Base-by-base conservation (phyloP, 352 stramenopile species). In the Thraustochytrium aureum region DNA sequence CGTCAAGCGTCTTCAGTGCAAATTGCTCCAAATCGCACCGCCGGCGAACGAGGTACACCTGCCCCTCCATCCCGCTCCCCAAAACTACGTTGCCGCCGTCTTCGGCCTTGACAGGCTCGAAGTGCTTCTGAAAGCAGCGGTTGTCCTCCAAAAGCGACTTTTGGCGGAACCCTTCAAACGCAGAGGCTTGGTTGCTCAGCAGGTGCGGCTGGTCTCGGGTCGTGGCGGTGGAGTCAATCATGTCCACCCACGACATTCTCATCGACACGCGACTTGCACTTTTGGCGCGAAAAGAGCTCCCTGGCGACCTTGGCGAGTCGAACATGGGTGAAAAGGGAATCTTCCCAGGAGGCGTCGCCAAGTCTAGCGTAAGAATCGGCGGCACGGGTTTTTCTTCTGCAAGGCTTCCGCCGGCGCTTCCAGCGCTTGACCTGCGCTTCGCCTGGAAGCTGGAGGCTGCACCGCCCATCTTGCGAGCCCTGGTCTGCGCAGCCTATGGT, bases 1-100 rank as follows among this genome's bases (percentile, higher is more conserved):
- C n/a, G 47, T 81, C 61, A 10, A 64, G 26, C 33, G 69, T 79
- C 30, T 82, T 82, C 12, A 82, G 73, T 37, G 73, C 73, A 30
- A 83, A 82, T 30, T 54, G 30, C 45, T 75, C 67, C 3, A 38
- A 17, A 17, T 76, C 30, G 35, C 3, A 10, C 42, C 81, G 79
- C 2, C 41, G 32, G 14, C 43, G 54, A n/a, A 82, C 64, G 5
- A 81, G 42, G 32, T 61, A 79, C 6, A 82, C 73, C 33, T 59
- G 22, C 3, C 73, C 73, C 32, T 79, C 43, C 73, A 82, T 82
- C 22, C 73, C 73, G 14, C 37, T 82, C 2, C 73, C 73, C 39
- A 82, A 47, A 4, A 82, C 73, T 7, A n/a, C 61, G 39, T 43
- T n/a, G 50, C 37, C 30, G 50, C 52, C 52, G 41, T 79, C 52